A percentile compares a stretch with the other conserved stretches of the same genome.
phyloP scores from a whole-genome alignment of 2,329 filamentous ascomycete species.

The Epichloe uncinata region DNA sequence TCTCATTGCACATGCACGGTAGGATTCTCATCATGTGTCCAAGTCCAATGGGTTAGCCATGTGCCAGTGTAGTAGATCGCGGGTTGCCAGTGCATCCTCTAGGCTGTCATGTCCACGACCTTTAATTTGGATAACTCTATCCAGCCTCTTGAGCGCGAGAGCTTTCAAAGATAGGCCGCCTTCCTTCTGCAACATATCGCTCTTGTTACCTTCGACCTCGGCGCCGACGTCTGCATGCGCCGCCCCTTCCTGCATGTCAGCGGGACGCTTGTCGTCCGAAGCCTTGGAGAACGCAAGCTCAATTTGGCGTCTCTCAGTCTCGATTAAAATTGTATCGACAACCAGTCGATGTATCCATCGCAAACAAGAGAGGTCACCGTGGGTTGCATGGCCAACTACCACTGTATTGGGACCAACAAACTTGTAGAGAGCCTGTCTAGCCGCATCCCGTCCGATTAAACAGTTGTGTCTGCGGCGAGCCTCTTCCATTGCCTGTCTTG shows the following conservation, averaged over 20 bases:
- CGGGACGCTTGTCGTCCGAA: background rate
- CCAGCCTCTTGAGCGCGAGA: constrained; percentile 22
- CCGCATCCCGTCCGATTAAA: constrained; percentile 27
- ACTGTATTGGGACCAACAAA: constrained; percentile 33
- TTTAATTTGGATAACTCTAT: constrained; percentile 25
- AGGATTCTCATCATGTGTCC: background rate
- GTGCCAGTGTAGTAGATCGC: constrained; percentile 29
- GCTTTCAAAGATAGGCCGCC: constrained; percentile 25
- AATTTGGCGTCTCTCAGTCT: constrained; percentile 10
- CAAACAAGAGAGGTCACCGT: constrained; percentile 29
- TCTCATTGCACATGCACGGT: background rate
- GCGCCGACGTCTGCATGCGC: background rate
- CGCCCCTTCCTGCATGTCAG: constrained; percentile 5
- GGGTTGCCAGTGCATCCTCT: constrained; percentile 30
- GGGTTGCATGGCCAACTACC: constrained; percentile 32
- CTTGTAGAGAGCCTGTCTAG: constrained; percentile 27
- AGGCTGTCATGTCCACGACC: constrained; percentile 27
- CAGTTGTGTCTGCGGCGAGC: constrained; percentile 20
- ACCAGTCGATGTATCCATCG: constrained; percentile 33
- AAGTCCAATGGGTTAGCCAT: constrained; percentile 7
- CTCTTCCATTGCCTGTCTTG: constrained; percentile 21
- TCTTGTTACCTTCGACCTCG: background rate
- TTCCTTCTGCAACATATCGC: constrained; percentile 2
- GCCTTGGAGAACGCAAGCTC: background rate
- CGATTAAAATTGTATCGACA: constrained; percentile 31